phyloP scores from a whole-genome alignment of 2,329 filamentous ascomycete genomes.

The Exophiala xenobiotica region DNA sequence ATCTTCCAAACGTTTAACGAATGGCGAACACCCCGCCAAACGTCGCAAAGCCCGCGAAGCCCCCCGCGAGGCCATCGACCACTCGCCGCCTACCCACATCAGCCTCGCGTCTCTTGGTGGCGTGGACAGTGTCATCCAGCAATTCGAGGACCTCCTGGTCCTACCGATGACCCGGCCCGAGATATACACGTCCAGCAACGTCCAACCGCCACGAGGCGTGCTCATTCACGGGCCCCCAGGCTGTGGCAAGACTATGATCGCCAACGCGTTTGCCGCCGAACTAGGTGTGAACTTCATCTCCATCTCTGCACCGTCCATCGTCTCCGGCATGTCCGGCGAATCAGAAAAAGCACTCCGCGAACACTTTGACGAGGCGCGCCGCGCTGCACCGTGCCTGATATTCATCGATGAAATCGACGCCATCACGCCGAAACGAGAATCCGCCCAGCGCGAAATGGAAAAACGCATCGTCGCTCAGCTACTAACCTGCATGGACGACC shows the following conservation, averaged over 20 bases:
- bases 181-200: constrained; percentile 63
- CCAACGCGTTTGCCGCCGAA: constrained; percentile 73
- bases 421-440: constrained; percentile 83
- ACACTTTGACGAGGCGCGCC: constrained; percentile 83
- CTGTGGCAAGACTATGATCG: constrained; percentile 83
- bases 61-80: constrained; percentile 56
- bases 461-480: constrained; percentile 82
- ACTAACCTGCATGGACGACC: constrained; percentile 79
- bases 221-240: constrained; percentile 80
- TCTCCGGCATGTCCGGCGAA: constrained; percentile 85
- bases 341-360: constrained; percentile 84
- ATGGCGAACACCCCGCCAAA: constrained; percentile 67
- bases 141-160: constrained; percentile 69
- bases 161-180: constrained; percentile 69
- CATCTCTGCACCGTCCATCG: constrained; percentile 76
- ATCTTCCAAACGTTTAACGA: constrained; percentile 55
- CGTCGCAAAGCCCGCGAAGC: constrained; percentile 55
- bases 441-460: constrained; percentile 83
- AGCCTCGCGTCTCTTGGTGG: constrained; percentile 73
- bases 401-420: constrained; percentile 93
- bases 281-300: constrained; percentile 76
- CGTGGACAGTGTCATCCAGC: constrained; percentile 67
- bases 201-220: constrained; percentile 71
- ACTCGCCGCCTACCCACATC: constrained; percentile 65
- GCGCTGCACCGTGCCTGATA: constrained; percentile 80